phyloP scores from a whole-genome alignment of 179 eudicot genomes.

The Spergularia azorica region DNA sequence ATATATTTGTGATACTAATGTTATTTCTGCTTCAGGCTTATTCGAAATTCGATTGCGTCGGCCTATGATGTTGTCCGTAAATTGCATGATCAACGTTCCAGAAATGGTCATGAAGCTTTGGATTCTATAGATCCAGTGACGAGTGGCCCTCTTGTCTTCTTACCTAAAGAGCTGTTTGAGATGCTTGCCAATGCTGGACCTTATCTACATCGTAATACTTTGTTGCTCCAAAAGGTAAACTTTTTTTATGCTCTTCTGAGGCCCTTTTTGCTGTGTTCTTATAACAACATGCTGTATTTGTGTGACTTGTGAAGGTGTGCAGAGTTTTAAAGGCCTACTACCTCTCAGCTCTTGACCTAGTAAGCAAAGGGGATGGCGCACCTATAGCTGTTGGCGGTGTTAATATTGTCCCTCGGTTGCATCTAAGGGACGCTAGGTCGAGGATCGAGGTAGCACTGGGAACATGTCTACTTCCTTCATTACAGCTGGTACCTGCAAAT shows the following conservation, averaged over 20 bases:
- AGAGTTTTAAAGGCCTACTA: slow-evolving; percentile 75
- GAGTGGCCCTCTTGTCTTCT: slow-evolving; percentile 39
- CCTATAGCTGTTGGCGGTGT: slow-evolving; percentile 37
- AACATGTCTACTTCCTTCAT: slow-evolving; percentile 89
- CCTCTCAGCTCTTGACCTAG: slow-evolving; percentile 72
- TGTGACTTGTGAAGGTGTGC: slow-evolving; percentile 58
- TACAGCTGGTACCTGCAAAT: slow-evolving; percentile 94
- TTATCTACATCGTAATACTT: slow-evolving; percentile 81
- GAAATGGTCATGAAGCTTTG: slow-evolving; percentile 36
- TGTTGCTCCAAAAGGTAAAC: slow-evolving; percentile 84
- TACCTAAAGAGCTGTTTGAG: slow-evolving; percentile 91
- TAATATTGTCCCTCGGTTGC: slow-evolving; percentile 58
- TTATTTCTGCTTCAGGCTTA: slow-evolving; percentile 56
- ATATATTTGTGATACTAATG: not conserved
- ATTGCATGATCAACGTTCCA: slow-evolving; percentile 41
- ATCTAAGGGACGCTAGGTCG: slow-evolving; percentile 72
- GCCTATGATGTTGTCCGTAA: slow-evolving; percentile 60
- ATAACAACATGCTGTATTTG: not conserved
- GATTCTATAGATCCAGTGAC: slow-evolving; percentile 43
- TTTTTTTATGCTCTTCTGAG: not conserved
- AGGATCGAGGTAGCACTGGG: slow-evolving; percentile 94
- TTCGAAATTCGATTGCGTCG: slow-evolving; percentile 65
- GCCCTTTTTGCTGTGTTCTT: slow-evolving; percentile 11
- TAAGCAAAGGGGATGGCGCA: slow-evolving; percentile 42
- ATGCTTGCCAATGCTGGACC: slow-evolving; percentile 95